Evolutionary conservation across 192 early-diverging fungal species (phyloP), one percentile per base, ranked within the genome.

Genomic region (Phycomyces blakesleeanus): DNA sequence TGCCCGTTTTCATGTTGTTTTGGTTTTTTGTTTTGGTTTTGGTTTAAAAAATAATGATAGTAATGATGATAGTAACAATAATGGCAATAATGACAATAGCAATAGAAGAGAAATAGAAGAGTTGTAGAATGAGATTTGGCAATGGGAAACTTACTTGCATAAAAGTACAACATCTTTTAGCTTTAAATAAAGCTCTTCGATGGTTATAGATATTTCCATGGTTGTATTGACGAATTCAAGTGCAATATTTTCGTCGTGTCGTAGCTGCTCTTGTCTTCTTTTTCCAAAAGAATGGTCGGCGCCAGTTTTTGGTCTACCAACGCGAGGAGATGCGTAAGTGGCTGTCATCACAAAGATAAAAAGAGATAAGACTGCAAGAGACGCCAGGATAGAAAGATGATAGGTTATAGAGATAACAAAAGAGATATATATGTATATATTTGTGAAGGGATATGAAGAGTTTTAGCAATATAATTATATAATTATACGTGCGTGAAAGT

Each of bases 161-260:
- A 94, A 80, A 5, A 92, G 65, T 5, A 91, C 86, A 29, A 90
- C 92, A 59, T 91, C 88, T 61, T 85, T 83, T 14, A 94, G 77
- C 26, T 80, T 78, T 8, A 72, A 66, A 29, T 84, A 83, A 21
- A 92, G 70, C 55, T 83, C 79, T 27, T 73, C 73, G 9, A 73
- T 69, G 2, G 84, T 77, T 7, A 93, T 2, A 10, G 14, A 22
- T 18, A 16, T 38, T 10, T 51, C 57, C 41, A 59, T 11, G 0
- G 57, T 55, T 25, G 34, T 42, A n/a, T 61, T 40, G 29, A 40
- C 24, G 29, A 60, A 61, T 12, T 40, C 52, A 38, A 61, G 27
- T 2, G 61, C 51, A 16, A 63, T 22, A 40, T 52, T 50, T 49
- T 68, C 59, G 26, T 68, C 59, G 24, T 50, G 54, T 29, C 47